Evolutionary conservation across 257 asterid species (phyloP).

Genomic region (Solanum pimpinellifolium): DNA sequence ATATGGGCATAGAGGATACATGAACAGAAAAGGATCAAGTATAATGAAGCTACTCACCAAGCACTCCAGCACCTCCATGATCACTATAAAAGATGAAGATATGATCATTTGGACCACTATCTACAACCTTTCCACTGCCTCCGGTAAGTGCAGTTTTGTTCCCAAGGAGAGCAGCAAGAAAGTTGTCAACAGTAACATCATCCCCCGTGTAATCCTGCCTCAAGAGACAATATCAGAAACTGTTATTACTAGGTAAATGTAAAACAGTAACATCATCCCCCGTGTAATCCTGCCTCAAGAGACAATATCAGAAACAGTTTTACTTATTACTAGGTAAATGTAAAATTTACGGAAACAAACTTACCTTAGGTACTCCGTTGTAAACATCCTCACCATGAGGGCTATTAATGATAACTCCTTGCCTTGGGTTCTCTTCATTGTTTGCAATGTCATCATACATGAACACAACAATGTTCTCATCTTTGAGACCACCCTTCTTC

Average conservation of each 20-base stretch:
- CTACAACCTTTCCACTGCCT: conserved; percentile 90
- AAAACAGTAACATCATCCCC: conserved; percentile 56
- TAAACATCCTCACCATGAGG: conserved; percentile 86
- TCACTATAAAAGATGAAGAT: conserved; percentile 80
- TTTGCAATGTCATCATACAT: conserved; percentile 93
- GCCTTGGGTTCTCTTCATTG: conserved; percentile 67
- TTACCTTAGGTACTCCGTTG: conserved; percentile 92
- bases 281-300: conserved; percentile 68
- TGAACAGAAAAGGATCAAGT: background rate
- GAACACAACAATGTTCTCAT: conserved; percentile 79
- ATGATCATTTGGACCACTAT: conserved; percentile 88
- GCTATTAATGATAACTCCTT: conserved; percentile 78
- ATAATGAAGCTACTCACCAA: conserved; percentile 38
- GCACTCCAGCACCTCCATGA: conserved; percentile 96
- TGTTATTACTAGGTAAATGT: background rate
- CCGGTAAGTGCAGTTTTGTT: conserved; percentile 69
- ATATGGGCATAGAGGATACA: background rate
- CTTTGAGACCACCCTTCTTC: conserved; percentile 80
- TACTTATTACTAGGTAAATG: background rate
- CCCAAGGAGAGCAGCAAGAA: conserved; percentile 72
- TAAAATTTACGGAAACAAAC: background rate
- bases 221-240: conserved; percentile 10
- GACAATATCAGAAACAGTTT: conserved; percentile 1
- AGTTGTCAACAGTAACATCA: conserved; percentile 61
- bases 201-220: conserved; percentile 79